These are phyloP conservation scores for Leccinum subgranulosum DNA, from an alignment of 768 basidiomycete species.

Conservation along the genomic window DNA sequence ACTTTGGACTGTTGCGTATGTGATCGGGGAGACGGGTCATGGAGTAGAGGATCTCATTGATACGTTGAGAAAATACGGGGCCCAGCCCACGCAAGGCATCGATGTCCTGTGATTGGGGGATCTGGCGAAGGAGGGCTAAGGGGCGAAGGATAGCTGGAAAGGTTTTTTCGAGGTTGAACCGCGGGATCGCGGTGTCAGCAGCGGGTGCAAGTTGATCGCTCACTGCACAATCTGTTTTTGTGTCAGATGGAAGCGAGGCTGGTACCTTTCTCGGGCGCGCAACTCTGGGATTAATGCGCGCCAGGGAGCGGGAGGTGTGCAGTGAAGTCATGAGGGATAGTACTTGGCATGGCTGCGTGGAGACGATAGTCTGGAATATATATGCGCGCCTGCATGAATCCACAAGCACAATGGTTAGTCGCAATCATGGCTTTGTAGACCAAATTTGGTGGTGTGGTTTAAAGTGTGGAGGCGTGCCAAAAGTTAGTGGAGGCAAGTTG, in stretches of 20 bases:
- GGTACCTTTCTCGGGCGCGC: background rate
- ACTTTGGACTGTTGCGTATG: slow-evolving; percentile 20
- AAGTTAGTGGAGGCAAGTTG: background rate
- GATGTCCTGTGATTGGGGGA: slow-evolving; percentile 24
- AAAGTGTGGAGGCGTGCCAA: background rate
- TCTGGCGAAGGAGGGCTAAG: slow-evolving; percentile 24
- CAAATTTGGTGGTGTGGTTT: background rate
- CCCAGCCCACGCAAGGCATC: slow-evolving; percentile 29
- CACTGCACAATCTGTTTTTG: slow-evolving; percentile 22
- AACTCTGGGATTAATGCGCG: background rate
- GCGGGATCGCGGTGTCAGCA: slow-evolving; percentile 6
- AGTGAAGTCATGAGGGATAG: slow-evolving; percentile 6
- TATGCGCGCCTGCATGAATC: background rate
- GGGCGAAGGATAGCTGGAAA: slow-evolving; percentile 37
- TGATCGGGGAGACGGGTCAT: slow-evolving; percentile 21
- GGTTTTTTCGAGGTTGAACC: slow-evolving; percentile 31
- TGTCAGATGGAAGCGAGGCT: background rate
- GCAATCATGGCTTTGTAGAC: background rate
- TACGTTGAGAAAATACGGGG: slow-evolving; percentile 20
- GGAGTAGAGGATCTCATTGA: slow-evolving; percentile 29
- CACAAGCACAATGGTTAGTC: background rate
- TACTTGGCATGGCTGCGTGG: background rate
- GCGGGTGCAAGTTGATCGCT: slow-evolving; percentile 25
- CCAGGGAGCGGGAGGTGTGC: slow-evolving; percentile 11
- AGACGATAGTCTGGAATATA: background rate